Percentiles rank a stretch among this genome's conserved stretches.
Evolutionary conservation across 148 eudicot genomes (phyloP).

Genomic region (Rhododendron mucronatum): DNA sequence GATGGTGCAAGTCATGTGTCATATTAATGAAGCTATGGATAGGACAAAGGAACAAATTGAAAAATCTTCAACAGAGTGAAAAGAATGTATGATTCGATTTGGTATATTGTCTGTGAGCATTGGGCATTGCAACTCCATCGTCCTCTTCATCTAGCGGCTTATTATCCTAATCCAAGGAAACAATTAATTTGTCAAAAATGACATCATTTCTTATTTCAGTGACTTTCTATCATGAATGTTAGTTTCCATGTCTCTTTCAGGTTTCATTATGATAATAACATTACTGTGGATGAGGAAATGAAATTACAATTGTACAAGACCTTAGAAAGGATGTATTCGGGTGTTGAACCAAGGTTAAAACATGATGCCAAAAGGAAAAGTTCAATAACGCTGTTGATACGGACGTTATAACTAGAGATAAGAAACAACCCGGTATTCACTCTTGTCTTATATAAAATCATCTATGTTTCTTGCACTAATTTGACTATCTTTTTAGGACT

Average conservation of each 20-base stretch:
- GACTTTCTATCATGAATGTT: background rate
- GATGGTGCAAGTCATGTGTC: background rate
- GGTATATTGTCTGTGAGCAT: background rate
- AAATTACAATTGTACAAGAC: background rate
- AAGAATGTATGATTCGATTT: background rate
- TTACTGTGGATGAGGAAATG: background rate
- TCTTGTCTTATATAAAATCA: background rate
- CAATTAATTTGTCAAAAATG: background rate
- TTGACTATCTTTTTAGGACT: background rate
- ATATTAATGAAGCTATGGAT: background rate
- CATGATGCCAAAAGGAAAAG: background rate
- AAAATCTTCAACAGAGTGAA: background rate
- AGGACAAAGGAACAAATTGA: background rate
- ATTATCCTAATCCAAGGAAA: background rate
- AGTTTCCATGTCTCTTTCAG: background rate
- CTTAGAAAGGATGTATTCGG: background rate
- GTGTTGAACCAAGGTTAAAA: background rate
- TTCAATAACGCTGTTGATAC: background rate
- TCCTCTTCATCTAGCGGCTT: background rate
- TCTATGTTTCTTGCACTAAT: background rate
- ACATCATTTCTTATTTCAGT: background rate
- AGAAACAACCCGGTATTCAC: background rate
- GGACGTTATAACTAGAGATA: background rate
- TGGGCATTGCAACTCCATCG: background rate
- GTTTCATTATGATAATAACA: background rate